Evolutionary conservation across 1,139 yeast genomes (phyloP), one percentile per base, ranked within the genome.

Genomic region (Sugiyamaella grinbergsii): DNA sequence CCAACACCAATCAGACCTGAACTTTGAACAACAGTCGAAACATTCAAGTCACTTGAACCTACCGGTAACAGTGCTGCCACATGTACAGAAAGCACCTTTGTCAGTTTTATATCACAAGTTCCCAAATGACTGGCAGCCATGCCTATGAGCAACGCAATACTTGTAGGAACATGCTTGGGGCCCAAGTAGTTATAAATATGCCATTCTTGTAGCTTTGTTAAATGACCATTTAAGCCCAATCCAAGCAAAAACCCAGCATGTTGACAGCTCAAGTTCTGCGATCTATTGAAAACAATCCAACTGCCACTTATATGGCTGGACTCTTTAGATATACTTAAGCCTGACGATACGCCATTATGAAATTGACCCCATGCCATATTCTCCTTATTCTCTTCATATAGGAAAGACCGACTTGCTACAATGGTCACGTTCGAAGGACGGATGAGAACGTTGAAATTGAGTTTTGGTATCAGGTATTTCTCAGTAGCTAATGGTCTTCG

Each of bases 191-290:
- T 91, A 67, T 90, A 94, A 26, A 94, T 86, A 64, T 91, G 97
- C 98, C 98, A 94, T 65, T 93, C 97, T 62, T 94, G 98, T 28
- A 94, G 71, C 42, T 77, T 77, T 55, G 80, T 83, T 58, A 94
- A 70, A 65, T 91, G 96, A 0, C 98, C 98, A 70, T 89, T 89
- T 39, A 94, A 72, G 0, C 99, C 99, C 20, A 93, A 71, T 0
- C 98, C 98, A 23, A 90, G 71, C n/a, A 94, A 70, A 60, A 94
- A 90, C 0, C 99, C 99, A 16, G 96, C 98, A 70, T 91, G 97
- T 57, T 86, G 95, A 0, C 95, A 77, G 58, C 80, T 84, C 41
- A 86, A 69, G 7, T 74, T 76, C 1, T 79, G 78, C 0, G 96
- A 96, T 59, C 83, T 85, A 62, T 90, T 90, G 66, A 86, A 90